Evolutionary conservation across 106 monocot species (phyloP), one percentile per base, ranked within the genome.

Genomic region (Apostasia ramifera): DNA sequence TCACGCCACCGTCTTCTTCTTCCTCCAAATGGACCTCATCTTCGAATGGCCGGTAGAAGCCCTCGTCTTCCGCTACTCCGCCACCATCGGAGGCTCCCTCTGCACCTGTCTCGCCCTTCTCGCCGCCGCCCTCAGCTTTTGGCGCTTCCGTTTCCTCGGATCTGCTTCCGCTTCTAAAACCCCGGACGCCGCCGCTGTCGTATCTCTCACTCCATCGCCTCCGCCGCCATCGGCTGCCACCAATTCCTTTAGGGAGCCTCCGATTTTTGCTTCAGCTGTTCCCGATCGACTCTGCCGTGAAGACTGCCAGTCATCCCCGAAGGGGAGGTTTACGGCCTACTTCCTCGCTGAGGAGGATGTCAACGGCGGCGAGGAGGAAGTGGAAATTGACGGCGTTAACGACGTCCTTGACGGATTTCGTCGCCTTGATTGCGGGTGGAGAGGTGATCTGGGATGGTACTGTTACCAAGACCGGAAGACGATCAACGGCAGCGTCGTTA

Each of bases 401-500:
- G 66, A 4, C 7, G 66, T 39, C 9, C 54, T 12, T 56, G 72
- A 12, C 55, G 53, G 6, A 0, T 43, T 37, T 3, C 13, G 38
- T 44, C 1, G 5, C 37, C 45, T 46, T 55, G 40, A 42, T 52
- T 2, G 67, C 50, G 42, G n/a, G 12, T 14, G 59, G 59, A 81
- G 64, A 26, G 76, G 76, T 12, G 78, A 78, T 57, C 49, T 86
- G 45, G 86, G 84, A 9, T 82, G 89, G 89, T 79, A 88, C 73
- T 38, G 71, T 57, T 82, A 70, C 73, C 84, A 84, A 80, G 82
- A 89, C 54, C 38, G 69, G 67, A 66, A 77, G 69, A 71, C 58
- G 73, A 45, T 93, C 52, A 84, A 80, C 78, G 93, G 93, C 10
- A 89, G 70, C 70, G 86, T 93, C 1, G 86, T 93, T 8, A 75